These are phyloP conservation scores for Porodaedalea pini DNA, from an alignment of 1,284 basidiomycete genomes.

Conservation along the genomic window DNA sequence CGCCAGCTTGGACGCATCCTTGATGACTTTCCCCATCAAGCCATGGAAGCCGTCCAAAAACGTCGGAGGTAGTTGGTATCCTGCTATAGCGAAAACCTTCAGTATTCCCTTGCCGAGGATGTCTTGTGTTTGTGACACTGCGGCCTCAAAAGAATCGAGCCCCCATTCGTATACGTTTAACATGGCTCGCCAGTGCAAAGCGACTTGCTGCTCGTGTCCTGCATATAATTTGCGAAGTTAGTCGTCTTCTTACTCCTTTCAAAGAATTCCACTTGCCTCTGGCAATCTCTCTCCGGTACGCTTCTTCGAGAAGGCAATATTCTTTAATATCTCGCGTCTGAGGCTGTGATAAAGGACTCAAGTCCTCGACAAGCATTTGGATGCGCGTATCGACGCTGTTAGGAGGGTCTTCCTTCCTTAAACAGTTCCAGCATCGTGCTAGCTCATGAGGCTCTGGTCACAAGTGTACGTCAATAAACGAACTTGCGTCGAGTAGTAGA, in stretches of 20 bases:
- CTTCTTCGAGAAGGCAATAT: background rate
- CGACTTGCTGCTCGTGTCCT: background rate
- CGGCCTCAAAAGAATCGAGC: conserved; percentile 1
- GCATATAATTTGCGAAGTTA: background rate
- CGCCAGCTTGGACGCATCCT: conserved; percentile 1
- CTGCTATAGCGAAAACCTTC: background rate
- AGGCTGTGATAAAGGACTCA: background rate
- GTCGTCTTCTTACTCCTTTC: background rate
- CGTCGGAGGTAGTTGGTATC: background rate
- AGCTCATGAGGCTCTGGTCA: conserved; percentile 3
- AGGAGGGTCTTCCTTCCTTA: background rate
- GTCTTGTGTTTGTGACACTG: background rate
- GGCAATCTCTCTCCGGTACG: background rate
- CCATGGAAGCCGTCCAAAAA: background rate
- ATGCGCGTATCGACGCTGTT: background rate
- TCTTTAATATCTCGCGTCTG: background rate
- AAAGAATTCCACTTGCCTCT: background rate
- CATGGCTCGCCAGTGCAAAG: conserved; percentile 14
- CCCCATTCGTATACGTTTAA: background rate
- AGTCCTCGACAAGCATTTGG: background rate
- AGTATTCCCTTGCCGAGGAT: background rate
- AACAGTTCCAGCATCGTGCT: background rate
- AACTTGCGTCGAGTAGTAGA: no score
- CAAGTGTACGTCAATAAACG: background rate
- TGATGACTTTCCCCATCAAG: background rate